These are phyloP conservation scores for Zygoascus hellenicus DNA, from an alignment of 1,139 yeast species.

Conservation along the genomic window DNA sequence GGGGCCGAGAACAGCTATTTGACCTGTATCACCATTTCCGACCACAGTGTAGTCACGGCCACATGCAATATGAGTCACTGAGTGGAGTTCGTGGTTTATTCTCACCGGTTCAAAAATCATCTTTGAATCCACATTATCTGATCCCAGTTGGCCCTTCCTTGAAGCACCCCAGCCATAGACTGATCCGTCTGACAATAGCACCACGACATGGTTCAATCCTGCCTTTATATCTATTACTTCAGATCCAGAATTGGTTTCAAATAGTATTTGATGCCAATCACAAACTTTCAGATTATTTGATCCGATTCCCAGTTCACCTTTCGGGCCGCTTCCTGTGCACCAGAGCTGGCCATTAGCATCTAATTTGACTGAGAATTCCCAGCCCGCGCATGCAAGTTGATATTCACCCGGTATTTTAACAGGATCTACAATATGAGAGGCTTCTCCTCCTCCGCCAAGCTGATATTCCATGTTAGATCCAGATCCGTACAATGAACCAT, in stretches of 20 bases:
- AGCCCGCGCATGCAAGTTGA: slow-evolving; percentile 50
- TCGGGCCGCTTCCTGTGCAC: slow-evolving; percentile 56
- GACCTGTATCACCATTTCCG: slow-evolving; percentile 19
- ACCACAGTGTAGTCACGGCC: slow-evolving; percentile 33
- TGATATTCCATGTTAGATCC: slow-evolving; percentile 62
- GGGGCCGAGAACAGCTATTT: slow-evolving; percentile 22
- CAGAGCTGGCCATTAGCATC: slow-evolving; percentile 40
- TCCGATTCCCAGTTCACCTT: slow-evolving; percentile 75
- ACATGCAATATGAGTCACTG: slow-evolving; percentile 24
- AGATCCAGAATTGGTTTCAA: too few relatives aligned
- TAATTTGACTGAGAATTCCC: slow-evolving; percentile 66
- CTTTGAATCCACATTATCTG: slow-evolving; percentile 12
- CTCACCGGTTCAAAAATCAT: slow-evolving; percentile 17
- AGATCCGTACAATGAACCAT: slow-evolving; percentile 49
- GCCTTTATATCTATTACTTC: slow-evolving; percentile 36
- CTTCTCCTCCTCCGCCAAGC: slow-evolving; percentile 35
- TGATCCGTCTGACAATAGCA: slow-evolving; percentile 39
- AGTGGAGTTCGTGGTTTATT: slow-evolving; percentile 13
- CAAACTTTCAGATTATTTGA: slow-evolving; percentile 2
- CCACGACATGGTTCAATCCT: slow-evolving; percentile 54
- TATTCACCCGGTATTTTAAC: slow-evolving; percentile 5
- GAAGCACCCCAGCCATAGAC: slow-evolving; percentile 81
- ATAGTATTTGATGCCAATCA: slow-evolving; percentile 11
- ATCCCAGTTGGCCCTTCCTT: slow-evolving; percentile 64
- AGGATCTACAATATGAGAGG: slow-evolving; percentile 15